These are phyloP conservation scores for Fusarium musae DNA, from an alignment of 2,329 filamentous ascomycete genomes.

Conservation along the genomic window DNA sequence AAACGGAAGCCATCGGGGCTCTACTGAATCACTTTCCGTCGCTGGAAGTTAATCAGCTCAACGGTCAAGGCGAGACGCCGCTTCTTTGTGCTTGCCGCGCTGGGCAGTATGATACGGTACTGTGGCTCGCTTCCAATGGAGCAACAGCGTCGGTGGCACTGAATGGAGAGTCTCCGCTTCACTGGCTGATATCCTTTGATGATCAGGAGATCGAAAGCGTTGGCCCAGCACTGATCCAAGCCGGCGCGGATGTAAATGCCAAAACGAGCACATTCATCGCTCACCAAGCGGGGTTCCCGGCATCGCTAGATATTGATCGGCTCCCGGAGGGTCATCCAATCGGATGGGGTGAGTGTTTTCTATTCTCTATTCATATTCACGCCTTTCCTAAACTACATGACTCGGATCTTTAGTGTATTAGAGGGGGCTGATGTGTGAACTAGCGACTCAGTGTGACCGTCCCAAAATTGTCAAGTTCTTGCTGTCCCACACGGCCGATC, in stretches of 20 bases:
- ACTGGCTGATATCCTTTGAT: neutral
- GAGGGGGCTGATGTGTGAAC: neutral
- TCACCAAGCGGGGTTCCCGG: neutral
- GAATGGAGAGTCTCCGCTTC: neutral
- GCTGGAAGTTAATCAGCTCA: neutral
- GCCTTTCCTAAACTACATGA: neutral
- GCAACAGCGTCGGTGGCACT: neutral
- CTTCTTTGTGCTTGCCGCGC: neutral
- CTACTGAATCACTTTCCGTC: neutral
- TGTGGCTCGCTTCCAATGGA: neutral
- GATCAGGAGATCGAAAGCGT: neutral
- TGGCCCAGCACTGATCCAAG: neutral
- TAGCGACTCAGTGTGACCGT: neutral
- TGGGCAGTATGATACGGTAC: neutral
- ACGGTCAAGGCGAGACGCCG: neutral
- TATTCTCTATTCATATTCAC: neutral
- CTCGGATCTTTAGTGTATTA: neutral
- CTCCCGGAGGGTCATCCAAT: neutral
- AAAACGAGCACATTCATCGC: neutral
- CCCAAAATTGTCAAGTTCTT: neutral
- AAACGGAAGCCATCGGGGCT: neutral
- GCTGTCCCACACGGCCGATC: neutral
- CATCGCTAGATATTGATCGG: neutral
- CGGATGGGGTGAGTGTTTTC: neutral
- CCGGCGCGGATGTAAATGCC: neutral